Conservation (phyloP, 371 early-diverging fungal species). For the Massospora cicadina region DNA sequence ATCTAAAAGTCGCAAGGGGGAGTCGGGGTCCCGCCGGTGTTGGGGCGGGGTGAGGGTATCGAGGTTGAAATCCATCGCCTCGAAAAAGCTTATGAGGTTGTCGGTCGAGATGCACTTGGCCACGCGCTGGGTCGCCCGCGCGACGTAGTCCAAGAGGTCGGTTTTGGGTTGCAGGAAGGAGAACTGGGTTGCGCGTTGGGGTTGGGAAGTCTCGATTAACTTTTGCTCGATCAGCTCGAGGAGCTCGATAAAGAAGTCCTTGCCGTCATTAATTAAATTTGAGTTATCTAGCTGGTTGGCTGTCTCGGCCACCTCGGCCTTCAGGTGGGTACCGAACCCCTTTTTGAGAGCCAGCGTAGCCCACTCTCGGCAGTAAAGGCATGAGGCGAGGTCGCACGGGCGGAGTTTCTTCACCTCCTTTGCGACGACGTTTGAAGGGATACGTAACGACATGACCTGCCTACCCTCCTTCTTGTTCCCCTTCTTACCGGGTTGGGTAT, state of each 20-base stretch:
- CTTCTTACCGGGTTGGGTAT: neutral
- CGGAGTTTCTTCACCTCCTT: slow-evolving; percentile 56
- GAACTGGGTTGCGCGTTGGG: neutral
- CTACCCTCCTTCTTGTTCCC: slow-evolving; percentile 1
- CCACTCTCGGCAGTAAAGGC: slow-evolving; percentile 73
- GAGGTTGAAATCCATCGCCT: neutral
- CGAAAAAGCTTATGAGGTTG: neutral
- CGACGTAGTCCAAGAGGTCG: neutral
- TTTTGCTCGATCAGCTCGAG: neutral
- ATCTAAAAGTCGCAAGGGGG: neutral
- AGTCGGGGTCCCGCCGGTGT: neutral
- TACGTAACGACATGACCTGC: slow-evolving; percentile 5
- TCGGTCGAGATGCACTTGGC: neutral
- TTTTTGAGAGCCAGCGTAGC: slow-evolving; percentile 59
- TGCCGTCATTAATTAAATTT: neutral
- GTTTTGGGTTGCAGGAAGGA: neutral
- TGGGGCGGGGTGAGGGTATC: neutral
- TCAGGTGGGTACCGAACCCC: slow-evolving; percentile 30
- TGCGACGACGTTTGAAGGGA: slow-evolving; percentile 32
- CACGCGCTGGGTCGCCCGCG: neutral
- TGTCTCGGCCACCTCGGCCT: slow-evolving; percentile 16
- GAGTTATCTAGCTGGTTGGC: neutral
- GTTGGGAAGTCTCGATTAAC: neutral
- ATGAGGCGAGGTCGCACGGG: slow-evolving; percentile 53
- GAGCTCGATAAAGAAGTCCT: neutral